These are phyloP conservation scores for Coprinopsis marcescibilis DNA, from an alignment of 768 basidiomycete species.

Conservation along the genomic window DNA sequence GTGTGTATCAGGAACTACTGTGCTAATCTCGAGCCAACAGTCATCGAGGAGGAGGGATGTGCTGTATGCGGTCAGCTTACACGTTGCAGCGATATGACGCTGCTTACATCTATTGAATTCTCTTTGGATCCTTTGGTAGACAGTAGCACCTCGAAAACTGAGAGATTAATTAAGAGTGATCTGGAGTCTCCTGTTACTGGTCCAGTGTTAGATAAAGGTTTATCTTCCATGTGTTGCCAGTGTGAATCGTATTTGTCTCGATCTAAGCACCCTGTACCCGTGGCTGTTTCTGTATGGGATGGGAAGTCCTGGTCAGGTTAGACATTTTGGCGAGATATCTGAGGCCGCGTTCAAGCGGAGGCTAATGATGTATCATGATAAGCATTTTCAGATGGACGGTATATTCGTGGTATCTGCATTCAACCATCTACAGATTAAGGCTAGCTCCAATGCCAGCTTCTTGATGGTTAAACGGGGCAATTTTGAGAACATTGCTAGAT, in stretches of 20 bases:
- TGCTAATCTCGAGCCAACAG: background rate
- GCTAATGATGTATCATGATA: conserved; percentile 29
- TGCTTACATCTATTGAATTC: background rate
- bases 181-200: conserved; percentile 19
- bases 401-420: conserved; percentile 26
- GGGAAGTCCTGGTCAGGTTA: conserved; percentile 18
- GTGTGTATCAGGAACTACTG: background rate
- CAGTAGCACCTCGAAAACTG: background rate
- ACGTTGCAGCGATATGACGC: background rate
- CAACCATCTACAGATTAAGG: conserved; percentile 27
- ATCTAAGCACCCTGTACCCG: conserved; percentile 29
- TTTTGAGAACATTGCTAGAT: conserved; percentile 17
- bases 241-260: conserved; percentile 21
- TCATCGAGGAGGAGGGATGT: conserved; percentile 2
- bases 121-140: background rate
- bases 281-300: conserved; percentile 33
- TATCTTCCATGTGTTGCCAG: conserved; percentile 23
- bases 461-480: conserved; percentile 9
- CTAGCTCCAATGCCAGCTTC: conserved; percentile 8
- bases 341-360: conserved; percentile 15
- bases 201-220: conserved; percentile 22
- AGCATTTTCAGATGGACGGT: conserved; percentile 28
- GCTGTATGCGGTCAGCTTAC: conserved; percentile 1
- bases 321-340: conserved; percentile 4
- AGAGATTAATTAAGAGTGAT: conserved; percentile 12